A percentile compares a stretch with the other conserved stretches of the same genome.
Conservation (phyloP, 108 stramenopile species). For the Nannochloropsis oceanica region DNA sequence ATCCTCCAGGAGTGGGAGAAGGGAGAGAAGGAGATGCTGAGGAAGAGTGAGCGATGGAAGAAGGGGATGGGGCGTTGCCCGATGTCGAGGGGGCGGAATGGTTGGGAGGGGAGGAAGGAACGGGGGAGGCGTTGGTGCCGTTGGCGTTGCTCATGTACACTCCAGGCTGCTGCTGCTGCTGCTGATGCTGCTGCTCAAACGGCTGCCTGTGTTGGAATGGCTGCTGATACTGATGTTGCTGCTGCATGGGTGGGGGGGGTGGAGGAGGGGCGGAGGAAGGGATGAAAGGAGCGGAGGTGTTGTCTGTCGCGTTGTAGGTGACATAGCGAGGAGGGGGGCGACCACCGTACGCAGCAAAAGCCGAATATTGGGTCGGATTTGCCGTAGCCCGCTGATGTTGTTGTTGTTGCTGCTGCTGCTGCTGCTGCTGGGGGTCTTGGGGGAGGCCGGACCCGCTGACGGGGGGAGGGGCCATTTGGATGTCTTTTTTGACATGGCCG, state of each 20-base stretch:
- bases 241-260: background rate
- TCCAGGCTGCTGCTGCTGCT: background rate
- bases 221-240: background rate
- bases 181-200: background rate
- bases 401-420: background rate
- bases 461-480: background rate
- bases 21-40: background rate
- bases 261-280: background rate
- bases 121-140: background rate
- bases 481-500: background rate
- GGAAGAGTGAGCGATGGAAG: background rate
- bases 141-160: background rate
- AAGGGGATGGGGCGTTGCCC: too few species aligned
- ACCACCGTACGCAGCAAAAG: background rate
- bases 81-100: too few species aligned
- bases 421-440: background rate
- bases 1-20: background rate
- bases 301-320: background rate
- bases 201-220: background rate
- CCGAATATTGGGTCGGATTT: background rate
- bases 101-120: background rate
- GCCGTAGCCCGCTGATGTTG: background rate
- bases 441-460: background rate
- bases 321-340: background rate
- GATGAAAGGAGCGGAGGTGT: background rate